Evolutionary conservation across 2,329 filamentous ascomycete species (phyloP), one percentile per base, ranked within the genome.

Genomic region (Cladosporium austrohemisphaericum): DNA sequence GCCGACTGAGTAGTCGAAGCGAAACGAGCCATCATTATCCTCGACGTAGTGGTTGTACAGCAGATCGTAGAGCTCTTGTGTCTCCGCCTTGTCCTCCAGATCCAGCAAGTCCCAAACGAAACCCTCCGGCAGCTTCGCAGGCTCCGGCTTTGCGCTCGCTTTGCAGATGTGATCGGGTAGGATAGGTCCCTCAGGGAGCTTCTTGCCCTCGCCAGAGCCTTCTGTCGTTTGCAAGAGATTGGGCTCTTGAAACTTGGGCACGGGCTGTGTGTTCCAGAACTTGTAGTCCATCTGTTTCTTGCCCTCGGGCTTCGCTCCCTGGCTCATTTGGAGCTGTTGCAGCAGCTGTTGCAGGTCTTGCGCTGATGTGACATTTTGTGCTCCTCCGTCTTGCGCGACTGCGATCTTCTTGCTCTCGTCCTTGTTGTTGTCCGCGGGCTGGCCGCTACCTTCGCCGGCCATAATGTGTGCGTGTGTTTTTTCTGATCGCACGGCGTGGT

Each of bases 201-300:
- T 20, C 25, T 41, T 41, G 23, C 38, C 38, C 29, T 71, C 65
- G 55, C 77, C 72, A 52, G 75, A 71, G 60, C 52, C 75, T n/a
- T 55, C 59, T 6, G 63, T 66, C 14, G 59, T 63, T 49, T 64
- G 64, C 20, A 65, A 57, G 32, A 65, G 54, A 57, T 65, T 62
- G 14, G 60, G 59, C 51, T 64, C 62, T 61, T 79, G 84, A 64
- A 97, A 95, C 63, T 84, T 85, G 43, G 88, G 87, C 52, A 98
- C 93, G 1, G 93, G 93, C 69, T 98, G 93, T 38, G 93, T 98
- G 68, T 89, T 84, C 93, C 93, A 98, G 74, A 98, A 98, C 71
- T 95, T 96, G 78, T 97, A 96, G 51, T 64, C 63, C 44, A 65
- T 60, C 7, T 58, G 64, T 19, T 61, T 56, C 46, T 66, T 66